These are phyloP conservation scores for Penicillium sp. DNA, from an alignment of 2,329 filamentous ascomycete genomes.

Conservation along the genomic window DNA sequence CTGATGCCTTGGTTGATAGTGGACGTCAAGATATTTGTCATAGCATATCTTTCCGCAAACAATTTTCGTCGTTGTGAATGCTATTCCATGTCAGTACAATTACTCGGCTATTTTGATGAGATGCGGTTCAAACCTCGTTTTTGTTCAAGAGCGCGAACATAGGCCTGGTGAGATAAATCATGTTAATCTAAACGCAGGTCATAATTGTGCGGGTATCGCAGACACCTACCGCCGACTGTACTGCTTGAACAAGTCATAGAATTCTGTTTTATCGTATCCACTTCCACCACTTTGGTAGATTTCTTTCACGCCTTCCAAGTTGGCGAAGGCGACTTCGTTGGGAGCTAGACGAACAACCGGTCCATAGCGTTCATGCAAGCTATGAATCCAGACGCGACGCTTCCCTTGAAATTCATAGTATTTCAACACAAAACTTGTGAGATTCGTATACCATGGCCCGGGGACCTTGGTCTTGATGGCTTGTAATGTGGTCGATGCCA, in stretches of 20 bases:
- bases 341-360: conserved; percentile 1
- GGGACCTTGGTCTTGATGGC: not conserved
- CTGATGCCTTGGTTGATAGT: not conserved
- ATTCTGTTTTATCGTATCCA: conserved; percentile 1
- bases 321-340: conserved; percentile 1
- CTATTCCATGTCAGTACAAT: not conserved
- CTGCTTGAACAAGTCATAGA: not conserved
- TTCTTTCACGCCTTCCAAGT: conserved; percentile 1
- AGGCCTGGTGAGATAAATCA: not conserved
- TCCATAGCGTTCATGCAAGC: not conserved
- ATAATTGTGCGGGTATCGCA: not conserved
- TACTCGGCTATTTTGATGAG: not conserved
- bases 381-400: conserved; percentile 1
- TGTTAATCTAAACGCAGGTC: not conserved
- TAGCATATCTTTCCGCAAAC: conserved; percentile 2
- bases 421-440: conserved; percentile 1
- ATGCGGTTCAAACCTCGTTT: not conserved
- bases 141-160: conserved; percentile 3
- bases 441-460: conserved; percentile 1
- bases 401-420: conserved; percentile 3
- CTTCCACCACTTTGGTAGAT: conserved; percentile 3
- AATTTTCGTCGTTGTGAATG: conserved; percentile 3
- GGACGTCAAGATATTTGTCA: not conserved
- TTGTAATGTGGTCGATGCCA: not conserved
- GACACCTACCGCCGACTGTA: not conserved